A percentile compares a stretch with the other conserved stretches of the same genome.
Evolutionary conservation across 306 rosid genomes (phyloP).

Genomic region (Fragaria ananassa): DNA sequence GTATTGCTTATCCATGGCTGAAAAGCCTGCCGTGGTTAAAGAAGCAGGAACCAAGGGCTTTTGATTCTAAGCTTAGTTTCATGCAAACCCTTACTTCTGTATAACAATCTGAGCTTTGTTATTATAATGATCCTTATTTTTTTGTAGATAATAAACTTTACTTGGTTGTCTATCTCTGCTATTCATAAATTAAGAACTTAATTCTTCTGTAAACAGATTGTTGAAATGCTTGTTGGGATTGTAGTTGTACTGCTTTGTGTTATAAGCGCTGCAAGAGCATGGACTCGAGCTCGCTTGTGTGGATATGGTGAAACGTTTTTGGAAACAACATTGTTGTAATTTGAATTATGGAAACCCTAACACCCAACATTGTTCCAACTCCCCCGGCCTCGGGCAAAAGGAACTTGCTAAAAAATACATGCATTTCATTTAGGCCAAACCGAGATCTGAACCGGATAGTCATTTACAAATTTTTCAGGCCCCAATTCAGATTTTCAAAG

Average conservation of each 20-base stretch:
- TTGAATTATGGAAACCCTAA: neutral
- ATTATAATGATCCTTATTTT: neutral
- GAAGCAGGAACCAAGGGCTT: slow-evolving; percentile 62
- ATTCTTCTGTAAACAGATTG: neutral
- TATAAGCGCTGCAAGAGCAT: no score
- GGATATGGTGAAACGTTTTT: neutral
- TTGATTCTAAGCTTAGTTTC: slow-evolving; percentile 37
- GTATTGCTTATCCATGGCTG: slow-evolving; percentile 67
- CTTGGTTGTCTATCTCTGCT: neutral
- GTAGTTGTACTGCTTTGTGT: no score
- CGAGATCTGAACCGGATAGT: no score
- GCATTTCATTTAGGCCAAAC: neutral
- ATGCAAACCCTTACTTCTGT: neutral
- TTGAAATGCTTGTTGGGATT: neutral
- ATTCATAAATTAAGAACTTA: neutral
- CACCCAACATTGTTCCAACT: no score
- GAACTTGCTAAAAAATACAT: neutral
- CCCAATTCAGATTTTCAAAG: no score
- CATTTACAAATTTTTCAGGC: no score
- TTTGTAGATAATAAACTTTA: neutral
- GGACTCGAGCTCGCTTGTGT: neutral
- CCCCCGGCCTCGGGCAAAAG: neutral
- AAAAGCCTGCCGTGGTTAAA: slow-evolving; percentile 34
- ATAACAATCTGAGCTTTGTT: neutral
- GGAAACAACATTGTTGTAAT: neutral